Percentiles rank a stretch among this genome's conserved stretches.
Evolutionary conservation across 345 rosid species (phyloP).

Genomic region (Rhodamnia rubescens): DNA sequence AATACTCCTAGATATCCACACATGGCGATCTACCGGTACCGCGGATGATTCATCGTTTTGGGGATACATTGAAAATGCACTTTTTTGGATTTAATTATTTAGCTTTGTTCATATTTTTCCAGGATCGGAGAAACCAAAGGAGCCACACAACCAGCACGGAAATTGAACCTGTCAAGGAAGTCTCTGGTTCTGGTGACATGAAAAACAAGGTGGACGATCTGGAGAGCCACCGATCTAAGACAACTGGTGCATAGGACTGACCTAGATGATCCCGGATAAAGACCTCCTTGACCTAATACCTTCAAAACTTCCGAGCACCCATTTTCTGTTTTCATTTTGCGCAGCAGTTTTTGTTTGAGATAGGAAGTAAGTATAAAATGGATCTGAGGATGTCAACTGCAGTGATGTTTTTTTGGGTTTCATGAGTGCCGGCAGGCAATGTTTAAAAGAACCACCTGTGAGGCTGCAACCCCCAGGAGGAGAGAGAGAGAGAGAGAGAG

Average conservation of each 20-base stretch:
- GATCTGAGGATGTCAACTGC: neutral
- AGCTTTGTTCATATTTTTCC: neutral
- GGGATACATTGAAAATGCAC: neutral
- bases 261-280: neutral
- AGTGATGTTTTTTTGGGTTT: neutral
- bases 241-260: neutral
- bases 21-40: neutral
- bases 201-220: conserved; percentile 23
- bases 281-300: neutral
- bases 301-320: neutral
- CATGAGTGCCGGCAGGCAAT: neutral
- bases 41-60: neutral
- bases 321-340: neutral
- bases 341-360: neutral
- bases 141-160: conserved; percentile 62
- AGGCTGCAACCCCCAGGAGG: neutral
- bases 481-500: neutral
- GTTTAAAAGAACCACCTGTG: neutral
- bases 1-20: neutral
- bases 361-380: neutral
- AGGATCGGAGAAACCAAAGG: conserved; percentile 69
- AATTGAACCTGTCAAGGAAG: conserved; percentile 50
- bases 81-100: neutral
- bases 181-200: conserved; percentile 12
- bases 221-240: neutral